Conservation (phyloP, 768 basidiomycete species). For the Naematelia aurantialba region DNA sequence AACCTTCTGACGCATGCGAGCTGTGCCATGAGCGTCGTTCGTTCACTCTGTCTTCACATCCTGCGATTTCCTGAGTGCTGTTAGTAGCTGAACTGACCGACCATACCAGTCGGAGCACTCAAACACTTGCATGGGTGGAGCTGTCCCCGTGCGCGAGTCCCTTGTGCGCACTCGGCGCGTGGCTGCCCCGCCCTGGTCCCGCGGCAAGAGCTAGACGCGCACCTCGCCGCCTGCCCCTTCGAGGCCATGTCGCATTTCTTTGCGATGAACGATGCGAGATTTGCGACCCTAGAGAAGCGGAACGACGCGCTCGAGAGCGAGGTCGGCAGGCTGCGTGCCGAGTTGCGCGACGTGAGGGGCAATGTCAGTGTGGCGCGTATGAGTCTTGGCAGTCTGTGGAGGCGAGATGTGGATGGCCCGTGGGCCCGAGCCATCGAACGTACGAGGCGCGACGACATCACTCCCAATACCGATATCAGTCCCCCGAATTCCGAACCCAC, state of each 20-base stretch:
- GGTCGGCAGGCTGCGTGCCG: conserved; percentile 5
- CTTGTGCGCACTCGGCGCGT: conserved; percentile 23
- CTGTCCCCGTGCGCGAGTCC: conserved; percentile 23
- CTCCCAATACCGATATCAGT: background rate
- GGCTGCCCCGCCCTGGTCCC: conserved; percentile 29
- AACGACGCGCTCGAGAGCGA: conserved; percentile 14
- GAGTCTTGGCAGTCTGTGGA: conserved; percentile 7
- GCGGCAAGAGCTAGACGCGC: conserved; percentile 15
- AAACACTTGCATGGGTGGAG: conserved; percentile 25
- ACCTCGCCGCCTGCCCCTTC: conserved; percentile 30
- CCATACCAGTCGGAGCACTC: conserved; percentile 13
- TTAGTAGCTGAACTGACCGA: background rate
- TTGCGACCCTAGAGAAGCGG: conserved; percentile 17
- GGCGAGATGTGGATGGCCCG: background rate
- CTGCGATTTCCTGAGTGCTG: background rate
- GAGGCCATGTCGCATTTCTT: conserved; percentile 27
- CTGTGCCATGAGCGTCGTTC: conserved; percentile 18
- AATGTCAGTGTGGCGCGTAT: background rate
- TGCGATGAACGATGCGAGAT: conserved; percentile 15
- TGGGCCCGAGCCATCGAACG: background rate
- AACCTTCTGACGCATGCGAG: conserved; percentile 8
- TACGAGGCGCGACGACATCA: background rate
- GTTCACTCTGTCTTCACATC: conserved; percentile 7
- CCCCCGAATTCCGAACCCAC: background rate
- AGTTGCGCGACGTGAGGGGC: conserved; percentile 1